Conservation (phyloP, 2,329 filamentous ascomycete genomes). For the Rhynchosporium graminicola region DNA sequence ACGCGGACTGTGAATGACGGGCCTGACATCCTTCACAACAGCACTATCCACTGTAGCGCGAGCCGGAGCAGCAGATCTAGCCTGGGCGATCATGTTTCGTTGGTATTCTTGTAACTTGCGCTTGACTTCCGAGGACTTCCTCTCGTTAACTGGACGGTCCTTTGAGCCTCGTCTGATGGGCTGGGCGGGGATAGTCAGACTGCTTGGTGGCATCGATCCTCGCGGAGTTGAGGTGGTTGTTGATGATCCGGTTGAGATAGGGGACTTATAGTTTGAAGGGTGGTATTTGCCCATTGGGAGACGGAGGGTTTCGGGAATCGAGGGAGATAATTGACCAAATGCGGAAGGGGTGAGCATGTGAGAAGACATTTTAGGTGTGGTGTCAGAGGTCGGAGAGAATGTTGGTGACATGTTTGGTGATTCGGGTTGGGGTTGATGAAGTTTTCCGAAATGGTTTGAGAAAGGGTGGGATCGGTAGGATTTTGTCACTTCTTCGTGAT, state of each 20-base stretch:
- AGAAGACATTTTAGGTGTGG: slow-evolving; percentile 20
- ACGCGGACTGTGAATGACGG: slow-evolving; percentile 47
- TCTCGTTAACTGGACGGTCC: slow-evolving; percentile 42
- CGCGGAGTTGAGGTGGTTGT: slow-evolving; percentile 22
- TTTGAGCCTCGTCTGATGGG: slow-evolving; percentile 32
- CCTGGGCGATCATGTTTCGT: slow-evolving; percentile 61
- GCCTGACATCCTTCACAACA: slow-evolving; percentile 28
- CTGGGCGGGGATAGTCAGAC: slow-evolving; percentile 34
- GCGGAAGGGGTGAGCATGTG: slow-evolving; percentile 18
- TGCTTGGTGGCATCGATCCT: slow-evolving; percentile 38
- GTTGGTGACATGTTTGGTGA: slow-evolving; percentile 27
- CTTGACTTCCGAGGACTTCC: slow-evolving; percentile 51
- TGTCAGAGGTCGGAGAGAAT: slow-evolving; percentile 39
- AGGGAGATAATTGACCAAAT: slow-evolving; percentile 19
- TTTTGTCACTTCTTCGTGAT: slow-evolving; percentile 55
- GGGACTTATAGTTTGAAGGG: slow-evolving; percentile 59
- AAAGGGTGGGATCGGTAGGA: slow-evolving; percentile 23
- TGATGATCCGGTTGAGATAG: slow-evolving; percentile 32
- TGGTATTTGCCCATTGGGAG: slow-evolving; percentile 64
- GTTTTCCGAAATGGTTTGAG: slow-evolving; percentile 33
- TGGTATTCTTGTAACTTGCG: slow-evolving; percentile 59
- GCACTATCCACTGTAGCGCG: too few species aligned
- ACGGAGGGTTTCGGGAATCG: slow-evolving; percentile 29
- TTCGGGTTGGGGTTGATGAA: slow-evolving; percentile 37
- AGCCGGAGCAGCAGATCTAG: slow-evolving; percentile 46